A percentile compares a stretch with the other conserved stretches of the same genome.
Conservation (phyloP, 2,329 filamentous ascomycete species). For the Spiromastix sp. region DNA sequence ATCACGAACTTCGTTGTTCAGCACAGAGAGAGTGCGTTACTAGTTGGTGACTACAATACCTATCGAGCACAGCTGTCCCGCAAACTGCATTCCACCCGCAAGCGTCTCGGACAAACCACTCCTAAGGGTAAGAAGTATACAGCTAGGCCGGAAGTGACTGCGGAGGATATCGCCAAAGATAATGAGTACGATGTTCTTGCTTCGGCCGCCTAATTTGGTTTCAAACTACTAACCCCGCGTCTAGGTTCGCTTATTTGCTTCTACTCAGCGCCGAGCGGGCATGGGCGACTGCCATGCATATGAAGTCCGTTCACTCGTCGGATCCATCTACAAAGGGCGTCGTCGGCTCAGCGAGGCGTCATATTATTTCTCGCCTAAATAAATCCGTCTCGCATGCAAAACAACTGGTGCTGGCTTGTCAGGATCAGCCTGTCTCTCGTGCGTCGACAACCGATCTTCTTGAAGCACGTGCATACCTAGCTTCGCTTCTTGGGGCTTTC, state of each 20-base stretch:
- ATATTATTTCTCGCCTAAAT: constrained; percentile 77
- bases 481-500: constrained; percentile 63
- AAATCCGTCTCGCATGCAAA: constrained; percentile 67
- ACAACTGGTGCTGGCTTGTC: constrained; percentile 55
- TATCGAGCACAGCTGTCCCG: constrained; percentile 74
- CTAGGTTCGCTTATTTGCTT: constrained; percentile 65
- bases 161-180: constrained; percentile 64
- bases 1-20: constrained; percentile 77
- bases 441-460: constrained; percentile 62
- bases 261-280: constrained; percentile 81
- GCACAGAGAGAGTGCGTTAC: constrained; percentile 69
- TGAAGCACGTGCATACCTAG: constrained; percentile 76
- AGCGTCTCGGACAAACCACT: constrained; percentile 73
- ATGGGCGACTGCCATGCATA: constrained; percentile 92
- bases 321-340: constrained; percentile 65
- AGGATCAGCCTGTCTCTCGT: constrained; percentile 51
- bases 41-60: constrained; percentile 78
- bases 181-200: constrained; percentile 52
- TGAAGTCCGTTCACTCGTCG: constrained; percentile 72
- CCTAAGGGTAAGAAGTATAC: constrained; percentile 80
- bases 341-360: constrained; percentile 66
- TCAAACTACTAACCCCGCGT: constrained; percentile 10
- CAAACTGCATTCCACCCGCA: constrained; percentile 71
- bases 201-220: constrained; percentile 2
- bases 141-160: constrained; percentile 57